phyloP scores from a whole-genome alignment of 2,329 filamentous ascomycete genomes.

The Elsinoe fawcettii region DNA sequence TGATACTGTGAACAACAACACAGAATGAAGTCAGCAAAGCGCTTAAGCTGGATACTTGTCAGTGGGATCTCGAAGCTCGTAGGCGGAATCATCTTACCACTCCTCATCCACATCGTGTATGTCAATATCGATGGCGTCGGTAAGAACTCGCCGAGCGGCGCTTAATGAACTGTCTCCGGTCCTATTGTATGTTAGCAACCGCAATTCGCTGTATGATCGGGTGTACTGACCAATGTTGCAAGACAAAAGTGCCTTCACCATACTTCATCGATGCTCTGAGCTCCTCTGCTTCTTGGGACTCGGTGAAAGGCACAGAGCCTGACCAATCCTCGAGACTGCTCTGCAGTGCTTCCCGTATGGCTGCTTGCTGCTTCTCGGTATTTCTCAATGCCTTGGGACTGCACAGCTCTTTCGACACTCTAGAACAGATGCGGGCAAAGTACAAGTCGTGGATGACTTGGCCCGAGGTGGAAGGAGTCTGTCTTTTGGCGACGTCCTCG shows the following conservation, averaged over 20 bases:
- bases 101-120: not conserved
- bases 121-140: not conserved
- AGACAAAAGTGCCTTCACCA: not conserved
- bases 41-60: not conserved
- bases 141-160: not conserved
- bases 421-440: conserved; percentile 2
- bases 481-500: not conserved
- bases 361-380: not conserved
- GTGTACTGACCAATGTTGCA: not conserved
- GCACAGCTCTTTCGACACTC: conserved; percentile 6
- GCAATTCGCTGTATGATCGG: not conserved
- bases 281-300: not conserved
- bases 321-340: conserved; percentile 2
- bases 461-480: not conserved
- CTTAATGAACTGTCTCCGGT: not conserved
- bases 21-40: conserved; percentile 1
- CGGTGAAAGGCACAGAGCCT: not conserved
- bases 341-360: not conserved
- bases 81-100: not conserved
- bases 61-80: not conserved
- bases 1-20: not conserved
- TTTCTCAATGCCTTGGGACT: not conserved
- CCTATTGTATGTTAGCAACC: not conserved
- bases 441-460: not conserved
- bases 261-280: not conserved